Conservation (phyloP, 192 early-diverging fungal genomes). For the Backusella tuberculispora region DNA sequence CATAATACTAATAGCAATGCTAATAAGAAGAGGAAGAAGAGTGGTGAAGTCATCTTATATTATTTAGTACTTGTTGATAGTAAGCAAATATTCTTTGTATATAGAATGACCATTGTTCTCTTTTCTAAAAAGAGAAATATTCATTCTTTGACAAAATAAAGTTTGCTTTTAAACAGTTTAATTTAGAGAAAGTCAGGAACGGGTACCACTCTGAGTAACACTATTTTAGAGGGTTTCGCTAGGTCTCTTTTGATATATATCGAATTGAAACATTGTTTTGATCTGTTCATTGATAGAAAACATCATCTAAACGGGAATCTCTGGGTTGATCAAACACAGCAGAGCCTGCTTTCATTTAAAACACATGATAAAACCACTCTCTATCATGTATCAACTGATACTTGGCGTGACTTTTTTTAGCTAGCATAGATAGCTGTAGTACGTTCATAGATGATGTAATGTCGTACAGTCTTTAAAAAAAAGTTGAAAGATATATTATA, state of each 20-base stretch:
- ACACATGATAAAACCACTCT: conserved; percentile 1
- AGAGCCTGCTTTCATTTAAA: neutral
- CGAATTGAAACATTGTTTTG: neutral
- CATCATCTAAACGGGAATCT: neutral
- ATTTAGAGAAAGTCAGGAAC: conserved; percentile 14
- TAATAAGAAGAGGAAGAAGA: too few relatives aligned
- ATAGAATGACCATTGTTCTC: neutral
- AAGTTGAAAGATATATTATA: neutral
- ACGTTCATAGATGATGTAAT: conserved; percentile 5
- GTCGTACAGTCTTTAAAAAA: neutral
- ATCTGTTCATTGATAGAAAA: neutral
- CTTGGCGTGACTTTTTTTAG: neutral
- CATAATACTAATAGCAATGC: too few relatives aligned
- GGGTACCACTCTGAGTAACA: conserved; percentile 9
- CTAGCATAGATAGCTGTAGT: neutral
- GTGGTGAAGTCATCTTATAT: too few relatives aligned
- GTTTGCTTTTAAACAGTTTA: neutral
- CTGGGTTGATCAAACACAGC: neutral
- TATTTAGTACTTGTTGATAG: too few relatives aligned
- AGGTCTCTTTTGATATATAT: conserved; percentile 7
- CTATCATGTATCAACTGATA: conserved; percentile 1
- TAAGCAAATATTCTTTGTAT: too few relatives aligned
- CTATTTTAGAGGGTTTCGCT: neutral
- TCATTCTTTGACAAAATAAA: neutral
- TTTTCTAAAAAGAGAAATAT: neutral